Evolutionary conservation across 768 basidiomycete genomes (phyloP).

Genomic region (Lactifluus piperatus): DNA sequence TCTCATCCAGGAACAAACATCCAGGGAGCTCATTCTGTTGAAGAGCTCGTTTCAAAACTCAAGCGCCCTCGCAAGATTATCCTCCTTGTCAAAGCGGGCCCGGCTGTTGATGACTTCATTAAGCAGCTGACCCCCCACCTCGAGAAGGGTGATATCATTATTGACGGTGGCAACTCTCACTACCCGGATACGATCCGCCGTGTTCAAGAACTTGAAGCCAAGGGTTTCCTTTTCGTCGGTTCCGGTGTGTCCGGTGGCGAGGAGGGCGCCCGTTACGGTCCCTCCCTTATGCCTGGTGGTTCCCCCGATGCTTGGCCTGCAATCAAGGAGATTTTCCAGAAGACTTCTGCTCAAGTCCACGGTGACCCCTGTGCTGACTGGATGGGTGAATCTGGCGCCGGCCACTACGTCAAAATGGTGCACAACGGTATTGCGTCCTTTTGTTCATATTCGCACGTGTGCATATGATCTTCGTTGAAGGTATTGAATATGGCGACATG

Average conservation of each 20-base stretch:
- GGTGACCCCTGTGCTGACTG: slow-evolving; percentile 99
- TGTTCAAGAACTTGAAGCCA: slow-evolving; percentile 82
- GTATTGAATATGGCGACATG: slow-evolving; percentile 99
- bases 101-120: slow-evolving; percentile 96
- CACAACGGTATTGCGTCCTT: slow-evolving; percentile 65
- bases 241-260: slow-evolving; percentile 99
- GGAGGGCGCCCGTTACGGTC: slow-evolving; percentile 95
- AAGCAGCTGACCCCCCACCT: slow-evolving; percentile 79
- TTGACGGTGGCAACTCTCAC: slow-evolving; percentile 99
- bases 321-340: slow-evolving; percentile 99
- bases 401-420: slow-evolving; percentile 99
- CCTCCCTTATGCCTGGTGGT: slow-evolving; percentile 99
- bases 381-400: slow-evolving; percentile 93
- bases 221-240: slow-evolving; percentile 95
- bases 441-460: slow-evolving; percentile 7
- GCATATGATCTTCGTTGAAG: slow-evolving; percentile 32
- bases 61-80: slow-evolving; percentile 95
- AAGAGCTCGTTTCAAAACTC: slow-evolving; percentile 88
- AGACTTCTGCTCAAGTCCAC: slow-evolving; percentile 88
- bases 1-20: slow-evolving; percentile 73
- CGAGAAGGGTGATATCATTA: slow-evolving; percentile 95
- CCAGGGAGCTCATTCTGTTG: slow-evolving; percentile 87
- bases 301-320: slow-evolving; percentile 88
- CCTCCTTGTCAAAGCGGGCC: slow-evolving; percentile 96
- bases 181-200: slow-evolving; percentile 98